Percentiles rank a stretch among this genome's conserved stretches.
Conservation (phyloP, 2,329 filamentous ascomycete species). For the Stagonosporopsis tanaceti region DNA sequence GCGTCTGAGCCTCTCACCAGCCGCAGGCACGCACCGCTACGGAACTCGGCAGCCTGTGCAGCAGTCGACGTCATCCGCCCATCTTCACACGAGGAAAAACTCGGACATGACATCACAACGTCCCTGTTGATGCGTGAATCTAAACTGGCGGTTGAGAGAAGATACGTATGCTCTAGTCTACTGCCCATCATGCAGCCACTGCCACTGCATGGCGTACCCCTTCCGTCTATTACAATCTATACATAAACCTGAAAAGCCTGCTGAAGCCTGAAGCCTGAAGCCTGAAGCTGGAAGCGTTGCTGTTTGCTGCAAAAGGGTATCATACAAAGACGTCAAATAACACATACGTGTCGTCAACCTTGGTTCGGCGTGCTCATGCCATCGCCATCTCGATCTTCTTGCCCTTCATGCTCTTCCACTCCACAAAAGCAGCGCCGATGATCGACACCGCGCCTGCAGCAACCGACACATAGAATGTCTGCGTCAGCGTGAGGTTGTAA, state of each 20-base stretch:
- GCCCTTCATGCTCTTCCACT: slow-evolving; percentile 74
- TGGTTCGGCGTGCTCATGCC: slow-evolving; percentile 24
- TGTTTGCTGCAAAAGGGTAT: slow-evolving; percentile 19
- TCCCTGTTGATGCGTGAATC: not conserved
- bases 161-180: slow-evolving; percentile 1
- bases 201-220: not conserved
- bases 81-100: no score
- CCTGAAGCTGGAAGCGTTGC: not conserved
- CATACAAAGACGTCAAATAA: not conserved
- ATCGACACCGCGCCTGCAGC: slow-evolving; percentile 63
- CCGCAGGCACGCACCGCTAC: not conserved
- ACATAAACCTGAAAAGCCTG: not conserved
- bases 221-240: slow-evolving; percentile 6
- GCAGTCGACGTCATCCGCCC: slow-evolving; percentile 1
- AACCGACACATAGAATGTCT: slow-evolving; percentile 68
- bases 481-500: slow-evolving; percentile 69
- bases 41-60: slow-evolving; percentile 5
- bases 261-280: not conserved
- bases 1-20: not conserved
- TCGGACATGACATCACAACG: no score
- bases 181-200: not conserved
- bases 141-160: not conserved
- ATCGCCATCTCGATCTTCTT: slow-evolving; percentile 53
- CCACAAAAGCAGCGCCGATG: slow-evolving; percentile 63
- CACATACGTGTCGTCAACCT: no score